Evolutionary conservation across 257 asterid species (phyloP).

Genomic region (Ophiorrhiza pumila): DNA sequence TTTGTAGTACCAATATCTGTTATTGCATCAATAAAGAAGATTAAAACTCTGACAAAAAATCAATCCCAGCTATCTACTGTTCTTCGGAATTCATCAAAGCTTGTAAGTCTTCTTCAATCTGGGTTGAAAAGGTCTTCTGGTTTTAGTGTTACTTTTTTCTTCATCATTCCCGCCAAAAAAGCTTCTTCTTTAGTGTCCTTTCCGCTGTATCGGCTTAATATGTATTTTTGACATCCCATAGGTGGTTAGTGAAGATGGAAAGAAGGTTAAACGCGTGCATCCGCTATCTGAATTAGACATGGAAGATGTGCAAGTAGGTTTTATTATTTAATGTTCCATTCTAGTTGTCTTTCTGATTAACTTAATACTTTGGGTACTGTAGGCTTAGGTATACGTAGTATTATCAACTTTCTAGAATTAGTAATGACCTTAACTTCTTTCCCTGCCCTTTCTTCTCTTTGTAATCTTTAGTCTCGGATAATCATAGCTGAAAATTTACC

Average conservation of each 20-base stretch:
- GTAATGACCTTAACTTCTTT: background rate
- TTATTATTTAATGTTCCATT: background rate
- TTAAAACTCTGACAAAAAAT: slow-evolving; percentile 52
- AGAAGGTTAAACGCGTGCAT: slow-evolving; percentile 65
- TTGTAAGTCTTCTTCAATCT: slow-evolving; percentile 38
- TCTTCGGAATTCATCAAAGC: slow-evolving; percentile 59
- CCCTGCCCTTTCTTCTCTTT: background rate
- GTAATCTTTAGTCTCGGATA: slow-evolving; percentile 60
- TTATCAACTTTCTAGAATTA: background rate
- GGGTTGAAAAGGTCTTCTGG: background rate
- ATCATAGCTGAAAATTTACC: slow-evolving; percentile 85
- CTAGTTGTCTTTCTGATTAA: background rate
- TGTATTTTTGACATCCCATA: slow-evolving; percentile 20
- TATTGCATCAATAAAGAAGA: slow-evolving; percentile 80
- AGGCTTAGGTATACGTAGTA: background rate
- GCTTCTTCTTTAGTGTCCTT: background rate
- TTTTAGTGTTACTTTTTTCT: background rate
- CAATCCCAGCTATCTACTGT: slow-evolving; percentile 63
- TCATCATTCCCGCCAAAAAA: background rate
- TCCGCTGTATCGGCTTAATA: slow-evolving; percentile 4
- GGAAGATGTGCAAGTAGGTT: slow-evolving; percentile 84
- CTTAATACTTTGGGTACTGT: background rate
- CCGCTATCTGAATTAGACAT: slow-evolving; percentile 66
- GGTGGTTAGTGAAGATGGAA: slow-evolving; percentile 87
- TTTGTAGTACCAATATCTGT: slow-evolving; percentile 72